These are phyloP conservation scores for Mrakia gelida DNA, from an alignment of 768 basidiomycete species.

Conservation along the genomic window DNA sequence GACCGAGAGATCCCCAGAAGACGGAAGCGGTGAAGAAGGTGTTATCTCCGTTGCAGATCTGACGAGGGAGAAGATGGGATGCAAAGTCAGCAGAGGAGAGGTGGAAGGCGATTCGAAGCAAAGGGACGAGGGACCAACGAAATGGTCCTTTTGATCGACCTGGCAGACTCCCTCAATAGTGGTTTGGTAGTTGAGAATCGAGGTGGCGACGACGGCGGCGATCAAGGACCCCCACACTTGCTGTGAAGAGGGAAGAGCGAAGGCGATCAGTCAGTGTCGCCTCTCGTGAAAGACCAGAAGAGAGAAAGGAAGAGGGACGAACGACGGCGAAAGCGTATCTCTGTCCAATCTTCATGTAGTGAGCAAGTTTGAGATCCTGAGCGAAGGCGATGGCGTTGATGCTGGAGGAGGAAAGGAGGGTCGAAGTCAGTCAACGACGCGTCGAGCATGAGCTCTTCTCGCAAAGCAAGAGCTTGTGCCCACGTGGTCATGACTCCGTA, in stretches of 20 bases:
- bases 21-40: slow-evolving; percentile 45
- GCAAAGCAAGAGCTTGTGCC: not conserved
- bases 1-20: slow-evolving; percentile 47
- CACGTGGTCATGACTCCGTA: too few species aligned
- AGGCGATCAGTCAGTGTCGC: slow-evolving; percentile 25
- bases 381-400: slow-evolving; percentile 60
- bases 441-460: too few species aligned
- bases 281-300: too few species aligned
- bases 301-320: too few species aligned
- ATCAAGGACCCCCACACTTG: slow-evolving; percentile 35
- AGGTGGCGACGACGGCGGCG: slow-evolving; percentile 47
- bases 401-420: not conserved
- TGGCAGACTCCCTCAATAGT: slow-evolving; percentile 50
- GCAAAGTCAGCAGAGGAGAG: too few species aligned
- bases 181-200: slow-evolving; percentile 26
- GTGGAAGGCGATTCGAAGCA: too few species aligned
- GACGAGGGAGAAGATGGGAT: too few species aligned
- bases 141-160: slow-evolving; percentile 39
- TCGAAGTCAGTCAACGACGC: too few species aligned
- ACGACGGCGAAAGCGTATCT: slow-evolving; percentile 60
- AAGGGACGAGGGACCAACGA: not conserved
- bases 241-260: slow-evolving; percentile 63
- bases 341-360: slow-evolving; percentile 67
- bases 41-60: slow-evolving; percentile 37
- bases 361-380: slow-evolving; percentile 66